Percentiles rank a stretch among this genome's conserved stretches.
Evolutionary conservation across 2,329 filamentous ascomycete species (phyloP).

Genomic region (Microdochium paspali): DNA sequence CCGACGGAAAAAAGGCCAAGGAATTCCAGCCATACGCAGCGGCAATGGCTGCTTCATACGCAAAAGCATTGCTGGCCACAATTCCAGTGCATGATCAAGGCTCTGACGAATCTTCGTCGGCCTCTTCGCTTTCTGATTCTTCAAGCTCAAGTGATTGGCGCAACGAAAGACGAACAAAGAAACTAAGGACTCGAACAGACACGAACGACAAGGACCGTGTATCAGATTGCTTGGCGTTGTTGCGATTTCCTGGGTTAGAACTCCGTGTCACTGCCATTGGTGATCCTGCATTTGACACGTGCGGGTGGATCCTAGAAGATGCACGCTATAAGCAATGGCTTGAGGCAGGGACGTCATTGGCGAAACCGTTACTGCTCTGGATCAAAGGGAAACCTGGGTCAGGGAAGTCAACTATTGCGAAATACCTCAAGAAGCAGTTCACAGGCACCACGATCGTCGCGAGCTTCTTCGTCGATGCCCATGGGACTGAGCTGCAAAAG

Average conservation of each 20-base stretch:
- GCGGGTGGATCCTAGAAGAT: background rate
- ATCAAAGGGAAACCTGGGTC: background rate
- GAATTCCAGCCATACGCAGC: constrained; percentile 22
- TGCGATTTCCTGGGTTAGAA: background rate
- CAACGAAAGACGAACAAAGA: too few species aligned
- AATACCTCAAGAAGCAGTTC: background rate
- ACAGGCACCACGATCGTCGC: background rate
- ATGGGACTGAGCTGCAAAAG: background rate
- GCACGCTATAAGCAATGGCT: background rate
- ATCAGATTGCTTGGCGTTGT: background rate
- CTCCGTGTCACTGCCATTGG: background rate
- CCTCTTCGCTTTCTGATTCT: too few species aligned
- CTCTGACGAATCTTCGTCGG: too few species aligned
- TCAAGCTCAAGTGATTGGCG: too few species aligned
- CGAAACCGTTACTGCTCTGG: background rate
- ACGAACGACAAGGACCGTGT: too few species aligned
- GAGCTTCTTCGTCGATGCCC: background rate
- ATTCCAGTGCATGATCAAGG: background rate
- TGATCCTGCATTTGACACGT: background rate
- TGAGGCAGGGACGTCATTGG: background rate
- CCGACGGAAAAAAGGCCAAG: constrained; percentile 22
- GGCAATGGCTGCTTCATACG: constrained; percentile 16
- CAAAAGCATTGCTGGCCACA: constrained; percentile 15
- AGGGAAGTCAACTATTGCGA: background rate
- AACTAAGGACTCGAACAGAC: too few species aligned